Conservation (phyloP, 2,329 filamentous ascomycete species). For the Aureobasidium sp. region DNA sequence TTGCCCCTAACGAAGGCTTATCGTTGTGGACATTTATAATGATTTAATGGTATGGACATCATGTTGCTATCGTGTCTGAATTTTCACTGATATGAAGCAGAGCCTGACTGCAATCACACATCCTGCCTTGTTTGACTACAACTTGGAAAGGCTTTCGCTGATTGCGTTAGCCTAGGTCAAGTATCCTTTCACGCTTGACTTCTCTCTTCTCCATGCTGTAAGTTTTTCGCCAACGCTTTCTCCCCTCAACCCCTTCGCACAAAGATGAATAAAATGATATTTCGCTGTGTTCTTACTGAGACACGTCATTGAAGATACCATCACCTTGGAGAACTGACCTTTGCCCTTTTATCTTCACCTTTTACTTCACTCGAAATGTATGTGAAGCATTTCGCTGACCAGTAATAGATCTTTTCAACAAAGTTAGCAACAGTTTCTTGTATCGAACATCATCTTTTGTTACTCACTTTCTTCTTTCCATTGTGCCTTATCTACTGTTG, state of each 20-base stretch:
- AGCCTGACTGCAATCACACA: slow-evolving; percentile 16
- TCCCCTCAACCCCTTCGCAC: slow-evolving; percentile 19
- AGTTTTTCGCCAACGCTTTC: slow-evolving; percentile 13
- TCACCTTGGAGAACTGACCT: slow-evolving; percentile 62
- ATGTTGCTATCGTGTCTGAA: not conserved
- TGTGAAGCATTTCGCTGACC: slow-evolving; percentile 9
- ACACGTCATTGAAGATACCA: slow-evolving; percentile 51
- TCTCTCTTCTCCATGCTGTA: not conserved
- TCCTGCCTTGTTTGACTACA: not conserved
- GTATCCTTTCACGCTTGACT: not conserved
- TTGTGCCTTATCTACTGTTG: no score
- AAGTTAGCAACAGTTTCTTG: not conserved
- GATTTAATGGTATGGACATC: slow-evolving; percentile 14
- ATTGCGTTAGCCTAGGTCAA: slow-evolving; percentile 3
- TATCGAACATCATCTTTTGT: no score
- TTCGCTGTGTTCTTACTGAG: slow-evolving; percentile 62
- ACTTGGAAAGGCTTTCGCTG: slow-evolving; percentile 6
- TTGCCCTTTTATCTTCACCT: not conserved
- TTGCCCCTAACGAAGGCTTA: slow-evolving; percentile 12
- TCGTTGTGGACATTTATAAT: slow-evolving; percentile 18
- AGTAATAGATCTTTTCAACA: slow-evolving; percentile 13
- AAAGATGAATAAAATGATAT: slow-evolving; percentile 52
- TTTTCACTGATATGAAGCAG: not conserved
- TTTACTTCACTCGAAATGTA: not conserved
- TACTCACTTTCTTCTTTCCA: no score